Conservation (phyloP, 2,329 filamentous ascomycete species). For the Paramyrothecium roridum region DNA sequence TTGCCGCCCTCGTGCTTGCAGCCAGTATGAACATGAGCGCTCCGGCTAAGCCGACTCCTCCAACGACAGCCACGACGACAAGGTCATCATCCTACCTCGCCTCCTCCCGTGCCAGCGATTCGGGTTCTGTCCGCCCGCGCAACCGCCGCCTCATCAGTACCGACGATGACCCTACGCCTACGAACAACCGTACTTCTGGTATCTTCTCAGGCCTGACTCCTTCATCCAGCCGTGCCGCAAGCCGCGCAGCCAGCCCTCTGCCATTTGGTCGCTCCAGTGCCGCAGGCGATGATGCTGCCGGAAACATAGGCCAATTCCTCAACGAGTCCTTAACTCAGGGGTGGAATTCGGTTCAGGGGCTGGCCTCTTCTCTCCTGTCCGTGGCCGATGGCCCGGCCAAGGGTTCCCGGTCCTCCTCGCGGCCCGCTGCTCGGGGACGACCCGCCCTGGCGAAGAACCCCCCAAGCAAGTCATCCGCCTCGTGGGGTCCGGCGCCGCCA, state of each 20-base stretch:
- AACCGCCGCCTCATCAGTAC: slow-evolving; percentile 42
- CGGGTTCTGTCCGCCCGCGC: slow-evolving; percentile 42
- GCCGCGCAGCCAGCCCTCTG: slow-evolving; percentile 46
- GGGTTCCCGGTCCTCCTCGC: slow-evolving; percentile 13
- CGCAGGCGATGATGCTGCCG: slow-evolving; percentile 13
- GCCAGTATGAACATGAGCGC: slow-evolving; percentile 30
- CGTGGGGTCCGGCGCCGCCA: slow-evolving; percentile 53
- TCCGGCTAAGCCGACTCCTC: slow-evolving; percentile 18
- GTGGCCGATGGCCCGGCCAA: slow-evolving; percentile 16
- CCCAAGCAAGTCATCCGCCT: slow-evolving; percentile 12
- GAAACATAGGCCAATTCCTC: slow-evolving; percentile 37
- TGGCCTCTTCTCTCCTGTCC: slow-evolving; percentile 43
- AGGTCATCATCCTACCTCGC: slow-evolving; percentile 44
- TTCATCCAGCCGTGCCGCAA: slow-evolving; percentile 38
- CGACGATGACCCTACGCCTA: slow-evolving; percentile 19
- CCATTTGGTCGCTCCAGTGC: slow-evolving; percentile 34
- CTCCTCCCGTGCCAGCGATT: slow-evolving; percentile 35
- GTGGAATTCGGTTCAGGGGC: slow-evolving; percentile 54
- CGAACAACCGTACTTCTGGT: slow-evolving; percentile 29
- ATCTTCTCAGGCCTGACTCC: slow-evolving; percentile 30
- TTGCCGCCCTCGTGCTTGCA: slow-evolving; percentile 21
- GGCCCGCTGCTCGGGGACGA: slow-evolving; percentile 14
- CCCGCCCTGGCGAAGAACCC: slow-evolving; percentile 10
- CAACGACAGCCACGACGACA: too few relatives aligned
- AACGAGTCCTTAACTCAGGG: slow-evolving; percentile 50